Percentiles rank a stretch among this genome's conserved stretches.
These are phyloP conservation scores for Aspergillus sergii DNA, from an alignment of 2,329 filamentous ascomycete genomes.

Conservation along the genomic window DNA sequence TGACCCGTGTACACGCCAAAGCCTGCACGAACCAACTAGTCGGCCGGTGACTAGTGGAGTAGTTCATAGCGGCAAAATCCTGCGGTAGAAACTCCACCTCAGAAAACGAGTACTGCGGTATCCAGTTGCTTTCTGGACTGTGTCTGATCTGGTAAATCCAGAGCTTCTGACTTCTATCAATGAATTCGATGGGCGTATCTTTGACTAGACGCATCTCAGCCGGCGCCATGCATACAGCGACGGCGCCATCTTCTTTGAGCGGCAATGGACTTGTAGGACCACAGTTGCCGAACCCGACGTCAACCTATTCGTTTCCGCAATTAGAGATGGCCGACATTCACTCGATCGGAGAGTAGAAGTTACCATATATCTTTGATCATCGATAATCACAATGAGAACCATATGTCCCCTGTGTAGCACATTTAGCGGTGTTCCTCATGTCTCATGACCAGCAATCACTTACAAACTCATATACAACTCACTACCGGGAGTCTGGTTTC, in stretches of 20 bases:
- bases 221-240: constrained; percentile 51
- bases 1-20: constrained; percentile 58
- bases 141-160: constrained; percentile 68
- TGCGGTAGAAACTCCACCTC: constrained; percentile 64
- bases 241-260: constrained; percentile 45
- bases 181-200: constrained; percentile 50
- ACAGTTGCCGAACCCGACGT: constrained; percentile 68
- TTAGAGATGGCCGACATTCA: constrained; percentile 26
- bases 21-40: constrained; percentile 58
- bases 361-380: constrained; percentile 47
- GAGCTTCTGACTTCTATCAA: constrained; percentile 49
- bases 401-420: constrained; percentile 52
- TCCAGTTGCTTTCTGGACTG: constrained; percentile 54
- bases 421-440: not conserved
- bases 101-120: constrained; percentile 65
- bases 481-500: constrained; percentile 16
- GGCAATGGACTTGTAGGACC: constrained; percentile 61
- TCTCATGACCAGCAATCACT: constrained; percentile 10
- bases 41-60: constrained; percentile 53
- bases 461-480: constrained; percentile 54
- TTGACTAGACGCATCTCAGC: constrained; percentile 59
- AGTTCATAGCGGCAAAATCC: constrained; percentile 66
- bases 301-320: constrained; percentile 42
- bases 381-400: constrained; percentile 62
- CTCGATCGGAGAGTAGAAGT: constrained; percentile 13